Evolutionary conservation across 2,329 filamentous ascomycete genomes (phyloP), one percentile per base, ranked within the genome.

Genomic region (Coleophoma eucalyptorum): DNA sequence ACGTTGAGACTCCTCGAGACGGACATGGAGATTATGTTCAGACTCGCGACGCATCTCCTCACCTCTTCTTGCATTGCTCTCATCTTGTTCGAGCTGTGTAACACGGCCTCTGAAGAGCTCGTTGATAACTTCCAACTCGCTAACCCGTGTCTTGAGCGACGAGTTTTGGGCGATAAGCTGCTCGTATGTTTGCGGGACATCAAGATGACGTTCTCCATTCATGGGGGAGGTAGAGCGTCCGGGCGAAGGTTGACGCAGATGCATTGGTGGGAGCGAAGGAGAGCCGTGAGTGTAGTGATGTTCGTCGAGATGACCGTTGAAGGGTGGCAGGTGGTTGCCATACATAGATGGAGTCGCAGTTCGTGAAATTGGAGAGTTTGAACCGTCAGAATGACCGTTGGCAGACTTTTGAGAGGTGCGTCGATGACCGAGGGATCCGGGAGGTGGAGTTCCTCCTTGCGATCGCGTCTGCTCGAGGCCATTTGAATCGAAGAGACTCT

Each of bases 81-180:
- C 89, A 63, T 87, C 87, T 58, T 85, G 81, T 65, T 95, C 90
- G 12, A 94, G 76, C 65, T 94, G 78, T 66, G 84, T 69, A 38
- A 97, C 83, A 11, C 87, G 81, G 35, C 86, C 86, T 46, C 86
- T 79, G 68, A 90, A 91, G 42, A 92, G 75, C 64, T 89, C 87
- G 62, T 92, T 97, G 74, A 99, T 97, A 48, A 99, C 81, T 67
- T 99, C 94, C 20, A 99, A 79, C 69, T 99, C 94, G 60, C 87
- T 94, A 33, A 99, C 93, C 40, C 94, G 86, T 0, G 94, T 99
- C 72, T 95, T 96, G n/a, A 97, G 77, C 46, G 85, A 87, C 5
- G 89, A 89, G 67, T 96, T 96, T 55, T 86, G 82, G 2, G 87
- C 86, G 48, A 90, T 75, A 20, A 96, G 79, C 54, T 89, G 85